These are phyloP conservation scores for Crinitomyces ghanaensis DNA, from an alignment of 805 yeast genomes.

Conservation along the genomic window DNA sequence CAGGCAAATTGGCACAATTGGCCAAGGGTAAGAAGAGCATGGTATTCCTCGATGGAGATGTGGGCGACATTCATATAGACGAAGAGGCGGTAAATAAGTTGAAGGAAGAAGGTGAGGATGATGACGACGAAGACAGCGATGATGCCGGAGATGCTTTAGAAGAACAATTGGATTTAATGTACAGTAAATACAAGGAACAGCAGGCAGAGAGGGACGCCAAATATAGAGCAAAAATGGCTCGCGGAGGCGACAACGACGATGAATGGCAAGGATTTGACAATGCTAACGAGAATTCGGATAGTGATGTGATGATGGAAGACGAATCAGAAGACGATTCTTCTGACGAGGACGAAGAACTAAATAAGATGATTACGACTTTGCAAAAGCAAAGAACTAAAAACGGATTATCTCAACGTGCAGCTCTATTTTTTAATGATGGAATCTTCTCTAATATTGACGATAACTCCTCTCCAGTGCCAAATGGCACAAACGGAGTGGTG, in stretches of 20 bases:
- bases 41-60: slow-evolving; percentile 27
- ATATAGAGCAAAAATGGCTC: slow-evolving; percentile 38
- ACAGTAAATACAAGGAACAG: slow-evolving; percentile 46
- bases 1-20: slow-evolving; percentile 66
- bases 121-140: slow-evolving; percentile 26
- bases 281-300: slow-evolving; percentile 22
- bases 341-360: slow-evolving; percentile 14
- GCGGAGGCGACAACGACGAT: slow-evolving; percentile 27
- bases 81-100: slow-evolving; percentile 14
- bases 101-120: slow-evolving; percentile 23
- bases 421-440: slow-evolving; percentile 29
- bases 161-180: slow-evolving; percentile 74
- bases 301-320: slow-evolving; percentile 12
- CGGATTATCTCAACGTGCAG: slow-evolving; percentile 26
- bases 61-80: slow-evolving; percentile 17
- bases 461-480: slow-evolving; percentile 13
- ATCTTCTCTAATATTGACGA: slow-evolving; percentile 23
- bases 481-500: slow-evolving; percentile 2
- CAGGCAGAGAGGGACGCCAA: slow-evolving; percentile 34
- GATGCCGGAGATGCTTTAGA: slow-evolving; percentile 50
- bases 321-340: slow-evolving; percentile 14
- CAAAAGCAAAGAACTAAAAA: slow-evolving; percentile 7
- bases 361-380: slow-evolving; percentile 14
- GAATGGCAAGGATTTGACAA: slow-evolving; percentile 23
- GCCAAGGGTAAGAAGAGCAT: slow-evolving; percentile 57